Evolutionary conservation across 768 basidiomycete genomes (phyloP).

Genomic region (Leccinum truebloodii): DNA sequence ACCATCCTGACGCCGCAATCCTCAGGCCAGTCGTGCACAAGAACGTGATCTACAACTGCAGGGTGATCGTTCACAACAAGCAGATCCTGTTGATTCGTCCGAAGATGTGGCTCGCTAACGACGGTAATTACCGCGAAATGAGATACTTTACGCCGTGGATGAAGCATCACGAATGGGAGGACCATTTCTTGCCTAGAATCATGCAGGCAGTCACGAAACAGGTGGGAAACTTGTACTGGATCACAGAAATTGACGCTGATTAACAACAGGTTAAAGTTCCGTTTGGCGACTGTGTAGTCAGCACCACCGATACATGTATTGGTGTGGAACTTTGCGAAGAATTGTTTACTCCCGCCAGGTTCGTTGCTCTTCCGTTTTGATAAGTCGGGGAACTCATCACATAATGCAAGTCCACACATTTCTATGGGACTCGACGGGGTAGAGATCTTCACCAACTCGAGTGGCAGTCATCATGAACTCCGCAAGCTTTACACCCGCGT

Average conservation of each 20-base stretch:
- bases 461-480: conserved; percentile 96
- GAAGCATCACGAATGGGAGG: conserved; percentile 87
- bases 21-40: conserved; percentile 94
- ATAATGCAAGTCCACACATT: conserved; percentile 79
- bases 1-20: conserved; percentile 5
- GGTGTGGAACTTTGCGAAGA: conserved; percentile 98
- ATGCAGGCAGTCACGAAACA: conserved; percentile 88
- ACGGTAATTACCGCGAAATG: conserved; percentile 92
- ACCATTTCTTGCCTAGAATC: conserved; percentile 88
- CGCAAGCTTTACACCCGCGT: conserved; percentile 92
- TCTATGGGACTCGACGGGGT: conserved; percentile 98
- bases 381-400: background rate
- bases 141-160: conserved; percentile 94
- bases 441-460: conserved; percentile 98
- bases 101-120: conserved; percentile 99
- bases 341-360: conserved; percentile 96
- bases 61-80: conserved; percentile 82
- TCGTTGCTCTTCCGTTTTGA: background rate
- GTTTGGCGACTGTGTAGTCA: conserved; percentile 94
- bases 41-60: conserved; percentile 97
- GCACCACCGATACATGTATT: conserved; percentile 93
- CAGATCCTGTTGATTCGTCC: conserved; percentile 94
- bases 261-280: conserved; percentile 76
- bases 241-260: background rate
- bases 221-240: conserved; percentile 40